Base-by-base conservation (phyloP, 176 grass and related monocot genomes). In the Juncus inflexus region DNA sequence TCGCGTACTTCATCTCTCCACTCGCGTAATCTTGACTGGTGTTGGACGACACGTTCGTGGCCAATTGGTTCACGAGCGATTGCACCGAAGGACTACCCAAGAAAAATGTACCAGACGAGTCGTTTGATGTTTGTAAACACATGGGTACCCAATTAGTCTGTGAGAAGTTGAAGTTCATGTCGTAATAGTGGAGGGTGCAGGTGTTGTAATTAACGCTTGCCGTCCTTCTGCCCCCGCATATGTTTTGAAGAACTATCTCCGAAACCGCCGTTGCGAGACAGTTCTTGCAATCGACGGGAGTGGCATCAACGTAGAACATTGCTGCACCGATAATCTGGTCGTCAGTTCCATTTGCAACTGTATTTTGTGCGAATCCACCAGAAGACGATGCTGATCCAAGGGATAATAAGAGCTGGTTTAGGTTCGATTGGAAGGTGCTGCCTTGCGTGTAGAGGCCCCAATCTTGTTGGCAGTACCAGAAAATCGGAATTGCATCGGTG, bases 271-370 rank as follows among this genome's bases (percentile, higher is more conserved):
- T 39, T n/a, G 6, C 39, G 35, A 61, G 59, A 12, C 59, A 61
- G 39, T n/a, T 12, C 35, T 37, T 9, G 59, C 59, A 61, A 1
- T 37, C 35, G 7, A 12, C 13, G 0, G 4, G 7, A 6, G 0
- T 61, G 59, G 59, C 59, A 39, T 61, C 59, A 3, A 12, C 59
- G 39, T 61, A 61, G 35, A 15, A 61, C 59, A 61, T 61, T 28
- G 39, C 39, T 61, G 7, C 5, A 12, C 59, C 59, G 7, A 37
- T 12, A 37, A 61, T 39, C 39, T 61, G 59, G 59, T 61, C 8
- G 0, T 9, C 36, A 37, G 2, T 61, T 5, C 59, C 59, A 37
- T 6, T 37, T 12, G 36, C 59, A 37, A 61, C 59, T 6, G 59
- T 61, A 12, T 39, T 12, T 37, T 5, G 35, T 9, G 35, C 35